Percentiles rank a stretch among this genome's conserved stretches.
These are phyloP conservation scores for Colletotrichum caudatum DNA, from an alignment of 2,329 filamentous ascomycete species.

Conservation along the genomic window DNA sequence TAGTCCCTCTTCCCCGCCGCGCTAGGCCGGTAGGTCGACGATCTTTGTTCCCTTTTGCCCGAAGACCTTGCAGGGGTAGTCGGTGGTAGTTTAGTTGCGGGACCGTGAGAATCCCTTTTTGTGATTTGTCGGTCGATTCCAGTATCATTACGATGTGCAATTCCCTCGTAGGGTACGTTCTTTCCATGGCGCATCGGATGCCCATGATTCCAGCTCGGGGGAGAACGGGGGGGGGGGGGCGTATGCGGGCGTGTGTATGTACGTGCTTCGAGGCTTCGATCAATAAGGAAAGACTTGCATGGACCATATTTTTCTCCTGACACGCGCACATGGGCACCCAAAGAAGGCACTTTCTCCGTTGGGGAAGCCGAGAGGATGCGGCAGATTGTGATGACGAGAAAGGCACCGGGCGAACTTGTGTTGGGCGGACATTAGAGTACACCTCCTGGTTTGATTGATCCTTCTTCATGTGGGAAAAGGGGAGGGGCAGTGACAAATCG, in stretches of 20 bases:
- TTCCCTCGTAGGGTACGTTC: slow-evolving; percentile 17
- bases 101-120: not conserved
- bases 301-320: slow-evolving; percentile 1
- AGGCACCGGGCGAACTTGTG: not conserved
- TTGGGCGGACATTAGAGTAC: not conserved
- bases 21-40: slow-evolving; percentile 33
- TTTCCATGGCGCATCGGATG: slow-evolving; percentile 19
- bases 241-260: not conserved
- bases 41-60: slow-evolving; percentile 26
- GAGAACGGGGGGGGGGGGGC: not conserved
- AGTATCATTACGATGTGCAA: slow-evolving; percentile 1
- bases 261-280: not conserved
- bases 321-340: slow-evolving; percentile 8
- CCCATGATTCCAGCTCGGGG: not conserved
- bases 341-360: slow-evolving; percentile 9
- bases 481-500: not conserved
- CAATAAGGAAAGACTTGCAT: slow-evolving; percentile 19
- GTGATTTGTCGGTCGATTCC: not conserved
- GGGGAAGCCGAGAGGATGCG: slow-evolving; percentile 12
- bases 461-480: not conserved
- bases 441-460: not conserved
- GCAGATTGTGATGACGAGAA: not conserved
- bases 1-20: slow-evolving; percentile 27
- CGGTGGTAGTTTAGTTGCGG: slow-evolving; percentile 24
- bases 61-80: slow-evolving; percentile 19